phyloP scores from a whole-genome alignment of 495 filamentous ascomycete species.

The Xylaria intraflava region DNA sequence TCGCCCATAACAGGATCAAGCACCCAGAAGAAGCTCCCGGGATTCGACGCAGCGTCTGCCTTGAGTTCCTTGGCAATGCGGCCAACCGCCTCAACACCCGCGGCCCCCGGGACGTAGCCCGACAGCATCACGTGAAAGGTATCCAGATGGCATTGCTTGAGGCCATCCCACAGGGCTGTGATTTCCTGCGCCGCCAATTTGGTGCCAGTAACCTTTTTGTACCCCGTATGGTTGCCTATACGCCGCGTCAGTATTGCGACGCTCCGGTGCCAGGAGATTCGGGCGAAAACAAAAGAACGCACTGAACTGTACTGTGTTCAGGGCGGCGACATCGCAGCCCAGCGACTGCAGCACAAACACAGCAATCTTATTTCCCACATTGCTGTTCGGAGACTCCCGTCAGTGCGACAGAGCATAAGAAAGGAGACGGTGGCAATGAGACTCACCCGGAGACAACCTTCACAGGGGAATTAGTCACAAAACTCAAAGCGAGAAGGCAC shows the following conservation, averaged over 20 bases:
- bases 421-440: constrained; percentile 8
- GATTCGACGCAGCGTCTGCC: constrained; percentile 48
- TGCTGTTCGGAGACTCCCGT: constrained; percentile 45
- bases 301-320: constrained; percentile 97
- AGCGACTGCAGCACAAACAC: constrained; percentile 86
- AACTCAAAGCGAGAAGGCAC: not conserved
- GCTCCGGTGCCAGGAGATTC: not conserved
- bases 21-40: constrained; percentile 92
- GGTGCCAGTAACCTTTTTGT: constrained; percentile 78
- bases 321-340: constrained; percentile 84
- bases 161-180: constrained; percentile 71
- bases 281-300: constrained; percentile 15
- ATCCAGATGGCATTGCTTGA: constrained; percentile 72
- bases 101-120: constrained; percentile 83
- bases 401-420: constrained; percentile 8
- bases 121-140: constrained; percentile 90
- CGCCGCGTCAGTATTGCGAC: not conserved
- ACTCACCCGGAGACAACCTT: constrained; percentile 78
- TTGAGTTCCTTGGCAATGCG: constrained; percentile 74
- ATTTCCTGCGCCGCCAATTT: constrained; percentile 76
- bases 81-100: constrained; percentile 76
- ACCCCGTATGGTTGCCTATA: constrained; percentile 87
- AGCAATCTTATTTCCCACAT: constrained; percentile 96
- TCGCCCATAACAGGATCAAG: constrained; percentile 98
- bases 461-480: constrained; percentile 28